Evolutionary conservation across 2,329 filamentous ascomycete genomes (phyloP), one percentile per base, ranked within the genome.

Genomic region (Didymella exigua): DNA sequence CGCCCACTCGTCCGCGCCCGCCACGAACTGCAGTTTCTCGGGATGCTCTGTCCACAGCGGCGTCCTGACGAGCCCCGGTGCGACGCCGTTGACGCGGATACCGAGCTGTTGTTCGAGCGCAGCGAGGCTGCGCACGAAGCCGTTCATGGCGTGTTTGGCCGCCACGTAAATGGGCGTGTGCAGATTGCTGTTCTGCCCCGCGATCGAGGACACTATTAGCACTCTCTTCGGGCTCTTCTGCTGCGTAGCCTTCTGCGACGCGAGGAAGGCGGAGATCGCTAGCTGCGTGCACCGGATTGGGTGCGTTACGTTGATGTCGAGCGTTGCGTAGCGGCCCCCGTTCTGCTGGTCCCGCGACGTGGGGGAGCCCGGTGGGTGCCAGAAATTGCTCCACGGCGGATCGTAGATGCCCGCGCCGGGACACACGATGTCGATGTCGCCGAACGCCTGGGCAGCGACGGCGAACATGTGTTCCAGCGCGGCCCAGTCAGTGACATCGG

Each of bases 1-100:
- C 13, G 85, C 83, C 84, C 84, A 87, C 54, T 70, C 76, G 63
- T 86, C 84, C 13, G 71, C 68, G 8, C 63, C 69, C 26, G 81
- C 76, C 0, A 86, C 55, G 59, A 82, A 79, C 54, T 74, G 75
- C 62, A 86, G 46, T 66, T 87, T 87, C 68, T 87, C 84, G 0
- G 83, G 82, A 60, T 86, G 78, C 2, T 86, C 84, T 0, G 80
- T 84, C 83, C 84, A 87, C 5, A 87, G 71, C 6, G 85, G 85
- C 11, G 85, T 87, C 58, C 81, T 84, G 61, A 87, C 84, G 1
- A 86, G 70, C 0, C 84, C 85, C 0, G 85, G 85, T 14, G 84
- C 83, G 2, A 87, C 84, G 5, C 79, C 84, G 18, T 84, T 85
- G 14, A 87, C 83, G 0, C 84, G 73, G 46, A 87, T 84, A 0